A percentile compares a stretch with the other conserved stretches of the same genome.
Evolutionary conservation across 805 yeast species (phyloP).

Genomic region (Schwanniomyces sp.): DNA sequence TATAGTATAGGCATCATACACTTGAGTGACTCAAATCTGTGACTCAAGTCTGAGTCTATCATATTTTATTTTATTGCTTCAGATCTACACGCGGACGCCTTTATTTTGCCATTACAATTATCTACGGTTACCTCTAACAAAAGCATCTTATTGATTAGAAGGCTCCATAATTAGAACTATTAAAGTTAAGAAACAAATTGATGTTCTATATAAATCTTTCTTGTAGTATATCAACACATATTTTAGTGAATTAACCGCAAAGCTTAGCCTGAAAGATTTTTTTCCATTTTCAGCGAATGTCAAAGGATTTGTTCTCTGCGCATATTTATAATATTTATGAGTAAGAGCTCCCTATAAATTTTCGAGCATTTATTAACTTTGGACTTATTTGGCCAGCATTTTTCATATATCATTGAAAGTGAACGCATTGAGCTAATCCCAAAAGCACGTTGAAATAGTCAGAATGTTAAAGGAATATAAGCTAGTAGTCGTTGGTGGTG

Average conservation of each 20-base stretch:
- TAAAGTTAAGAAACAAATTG: no score
- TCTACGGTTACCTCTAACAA: no score
- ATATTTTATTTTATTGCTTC: no score
- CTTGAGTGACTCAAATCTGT: no score
- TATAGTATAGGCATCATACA: no score
- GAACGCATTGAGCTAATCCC: background rate
- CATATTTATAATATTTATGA: background rate
- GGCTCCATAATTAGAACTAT: no score
- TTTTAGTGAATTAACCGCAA: background rate
- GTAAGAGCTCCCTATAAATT: background rate
- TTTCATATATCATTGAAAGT: background rate
- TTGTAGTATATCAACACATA: no score
- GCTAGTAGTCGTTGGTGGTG: conserved; percentile 96
- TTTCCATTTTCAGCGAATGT: conserved; percentile 1
- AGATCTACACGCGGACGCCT: no score
- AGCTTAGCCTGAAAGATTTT: background rate
- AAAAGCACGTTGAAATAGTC: background rate
- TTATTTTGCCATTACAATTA: no score
- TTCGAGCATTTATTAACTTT: background rate
- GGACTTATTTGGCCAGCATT: background rate
- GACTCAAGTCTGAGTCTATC: no score
- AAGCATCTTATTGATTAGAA: no score
- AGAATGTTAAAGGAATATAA: conserved; percentile 71
- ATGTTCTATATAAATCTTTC: no score
- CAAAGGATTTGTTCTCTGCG: conserved; percentile 1